Percentiles rank a stretch among this genome's conserved stretches.
Conservation (phyloP, 106 monocot species). For the Ottelia alismoides region DNA sequence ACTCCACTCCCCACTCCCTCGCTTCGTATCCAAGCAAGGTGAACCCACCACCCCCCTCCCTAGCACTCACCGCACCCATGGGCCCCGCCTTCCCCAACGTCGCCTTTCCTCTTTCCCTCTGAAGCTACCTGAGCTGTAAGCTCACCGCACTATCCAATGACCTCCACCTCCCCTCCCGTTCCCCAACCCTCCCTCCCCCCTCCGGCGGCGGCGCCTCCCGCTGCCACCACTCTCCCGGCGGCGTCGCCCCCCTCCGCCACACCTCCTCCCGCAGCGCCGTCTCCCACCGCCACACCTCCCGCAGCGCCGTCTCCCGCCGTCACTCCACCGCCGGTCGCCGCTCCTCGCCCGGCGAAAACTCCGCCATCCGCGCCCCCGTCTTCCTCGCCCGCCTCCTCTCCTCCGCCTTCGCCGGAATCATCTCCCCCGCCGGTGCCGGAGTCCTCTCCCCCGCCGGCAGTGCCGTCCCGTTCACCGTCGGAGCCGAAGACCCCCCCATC, state of each 20-base stretch:
- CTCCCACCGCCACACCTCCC: background rate
- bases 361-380: background rate
- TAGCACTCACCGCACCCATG: too few species aligned
- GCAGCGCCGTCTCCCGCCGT: slow-evolving; percentile 2
- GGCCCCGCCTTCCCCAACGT: too few species aligned
- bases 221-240: background rate
- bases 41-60: too few species aligned
- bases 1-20: too few species aligned
- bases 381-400: slow-evolving; percentile 3
- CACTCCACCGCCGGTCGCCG: background rate
- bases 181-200: too few species aligned
- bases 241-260: background rate
- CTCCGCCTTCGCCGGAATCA: slow-evolving; percentile 4
- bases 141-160: too few species aligned
- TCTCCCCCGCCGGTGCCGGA: background rate
- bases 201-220: too few species aligned
- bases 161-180: too few species aligned
- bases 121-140: too few species aligned
- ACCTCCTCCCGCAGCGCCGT: background rate
- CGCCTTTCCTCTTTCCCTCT: too few species aligned
- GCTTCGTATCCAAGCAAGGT: too few species aligned
- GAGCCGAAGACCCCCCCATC: too few species aligned
- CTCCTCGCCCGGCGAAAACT: background rate
- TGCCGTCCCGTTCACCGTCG: background rate
- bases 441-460: slow-evolving; percentile 1